phyloP scores from a whole-genome alignment of 306 rosid genomes.

The Acacia acuminata region DNA sequence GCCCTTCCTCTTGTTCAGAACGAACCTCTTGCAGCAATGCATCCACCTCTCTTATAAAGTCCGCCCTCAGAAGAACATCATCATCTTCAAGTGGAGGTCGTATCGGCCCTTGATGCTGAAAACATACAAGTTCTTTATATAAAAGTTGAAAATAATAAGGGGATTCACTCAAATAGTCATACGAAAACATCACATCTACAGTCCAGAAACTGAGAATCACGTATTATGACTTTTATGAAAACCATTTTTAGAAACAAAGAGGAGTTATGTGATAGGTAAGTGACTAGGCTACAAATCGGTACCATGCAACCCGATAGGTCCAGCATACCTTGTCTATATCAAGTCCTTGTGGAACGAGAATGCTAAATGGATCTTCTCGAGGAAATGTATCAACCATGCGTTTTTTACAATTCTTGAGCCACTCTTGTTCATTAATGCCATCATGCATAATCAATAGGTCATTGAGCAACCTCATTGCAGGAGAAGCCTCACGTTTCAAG shows the following conservation, averaged over 20 bases:
- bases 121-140: constrained; percentile 2
- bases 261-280: constrained; percentile 1
- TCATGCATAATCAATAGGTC: constrained; percentile 87
- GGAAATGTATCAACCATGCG: constrained; percentile 75
- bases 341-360: constrained; percentile 85
- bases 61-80: constrained; percentile 71
- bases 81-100: constrained; percentile 71
- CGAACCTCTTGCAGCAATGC: constrained; percentile 79
- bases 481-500: constrained; percentile 83
- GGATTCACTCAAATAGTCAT: not conserved
- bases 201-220: not conserved
- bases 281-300: constrained; percentile 3
- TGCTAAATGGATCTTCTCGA: constrained; percentile 90
- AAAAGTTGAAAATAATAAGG: not conserved
- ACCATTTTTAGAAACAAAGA: not conserved
- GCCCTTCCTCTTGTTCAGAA: constrained; percentile 42
- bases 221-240: not conserved
- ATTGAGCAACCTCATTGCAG: constrained; percentile 89
- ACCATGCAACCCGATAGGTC: constrained; percentile 12
- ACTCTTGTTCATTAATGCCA: constrained; percentile 62
- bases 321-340: constrained; percentile 78
- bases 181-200: not conserved
- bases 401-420: constrained; percentile 85
- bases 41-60: constrained; percentile 91
- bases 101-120: constrained; percentile 74